Base-by-base conservation (phyloP, 2,329 filamentous ascomycete genomes). In the Epicoccum sorghinum region DNA sequence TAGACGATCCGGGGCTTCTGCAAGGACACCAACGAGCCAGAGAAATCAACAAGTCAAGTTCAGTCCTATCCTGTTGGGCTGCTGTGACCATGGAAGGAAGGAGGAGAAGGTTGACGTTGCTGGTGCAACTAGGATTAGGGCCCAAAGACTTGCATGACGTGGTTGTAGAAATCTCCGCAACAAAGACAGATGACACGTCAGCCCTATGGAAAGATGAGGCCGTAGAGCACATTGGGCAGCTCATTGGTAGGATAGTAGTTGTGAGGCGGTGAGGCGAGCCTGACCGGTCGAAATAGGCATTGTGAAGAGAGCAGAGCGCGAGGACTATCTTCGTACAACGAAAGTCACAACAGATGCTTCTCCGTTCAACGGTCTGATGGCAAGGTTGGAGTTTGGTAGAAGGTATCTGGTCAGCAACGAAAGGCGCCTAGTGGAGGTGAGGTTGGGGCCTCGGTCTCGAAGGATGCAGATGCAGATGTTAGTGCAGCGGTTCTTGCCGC, bases 401-500 rank as follows among this genome's bases (percentile, higher is more conserved):
- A 13, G 14, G 5, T 18, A 18, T 42, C 2, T 9, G 33, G 40
- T 18, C 32, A 36, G 37, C n/a, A 42, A 30, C 6, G 30, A 33
- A n/a, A 41, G 13, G 37, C 13, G 13, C 32, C 4, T 33, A 36
- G 35, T 40, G 27, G 39, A 39, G 36, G 40, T 18, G 24, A 46
- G 30, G 27, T 35, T 45, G 43, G 24, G 10, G 10, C 7, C n/a
- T 10, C 13, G 29, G 37, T 46, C 37, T 47, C 41, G 46, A 46
- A 55, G 46, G 52, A 50, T 46, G 47, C 25, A 6, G 29, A 40
- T 32, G 30, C 27, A 7, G 18, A 18, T 9, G 27, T 30, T 55
- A 46, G 47, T 38, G 37, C 24, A 32, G 52, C 46, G 46, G 47
- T 41, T 47, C 30, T 46, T 46, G 43, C 52, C 46, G 52, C 23